Base-by-base conservation (phyloP, 2,329 filamentous ascomycete species). In the Chaetothyriales sp. region DNA sequence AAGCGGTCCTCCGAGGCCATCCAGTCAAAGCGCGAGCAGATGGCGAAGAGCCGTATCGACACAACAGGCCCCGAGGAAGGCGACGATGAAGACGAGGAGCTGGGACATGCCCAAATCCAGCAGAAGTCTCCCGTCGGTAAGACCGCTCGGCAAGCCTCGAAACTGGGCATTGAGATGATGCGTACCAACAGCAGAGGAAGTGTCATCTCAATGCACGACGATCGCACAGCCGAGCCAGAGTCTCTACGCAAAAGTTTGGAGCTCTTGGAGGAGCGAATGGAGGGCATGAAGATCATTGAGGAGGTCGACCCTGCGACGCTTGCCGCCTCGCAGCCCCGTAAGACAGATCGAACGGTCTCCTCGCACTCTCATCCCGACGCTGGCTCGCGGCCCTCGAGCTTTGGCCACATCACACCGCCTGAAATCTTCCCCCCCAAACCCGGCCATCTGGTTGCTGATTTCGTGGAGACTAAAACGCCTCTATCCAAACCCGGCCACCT, bases 101-200 rank as follows among this genome's bases (percentile, higher is more conserved):
- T 94, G 4, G 89, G 86, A 6, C 74, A 75, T 60, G 63, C 70
- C 15, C 72, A 71, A 61, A 67, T 68, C 54, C 73, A 70, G 55
- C 69, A 67, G 54, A 73, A 70, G 68, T 84, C 67, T 66, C 71
- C 71, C 48, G 59, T 75, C 61, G 55, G 72, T 43, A 73, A 77
- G 40, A 72, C 70, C 15, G 73, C 75, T 40, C 75, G 86, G 20
- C 83, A 85, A 10, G 86, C 84, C 50, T 95, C 89, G 0, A 95
- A 95, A 67, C 77, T 97, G 1, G 89, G 89, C 1, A 92, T 89
- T 48, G 90, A 97, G 67, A 95, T 97, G 90, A 90, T 95, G 87
- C 82, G 90, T 47, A 94, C 90, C 18, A 94, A 95, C 66, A 95
- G 88, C 63, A 85, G 90, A 61, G 90, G 94, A 47, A 95, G 89